These are phyloP conservation scores for Purpureocillium lavendulum DNA, from an alignment of 2,329 filamentous ascomycete genomes.

Conservation along the genomic window DNA sequence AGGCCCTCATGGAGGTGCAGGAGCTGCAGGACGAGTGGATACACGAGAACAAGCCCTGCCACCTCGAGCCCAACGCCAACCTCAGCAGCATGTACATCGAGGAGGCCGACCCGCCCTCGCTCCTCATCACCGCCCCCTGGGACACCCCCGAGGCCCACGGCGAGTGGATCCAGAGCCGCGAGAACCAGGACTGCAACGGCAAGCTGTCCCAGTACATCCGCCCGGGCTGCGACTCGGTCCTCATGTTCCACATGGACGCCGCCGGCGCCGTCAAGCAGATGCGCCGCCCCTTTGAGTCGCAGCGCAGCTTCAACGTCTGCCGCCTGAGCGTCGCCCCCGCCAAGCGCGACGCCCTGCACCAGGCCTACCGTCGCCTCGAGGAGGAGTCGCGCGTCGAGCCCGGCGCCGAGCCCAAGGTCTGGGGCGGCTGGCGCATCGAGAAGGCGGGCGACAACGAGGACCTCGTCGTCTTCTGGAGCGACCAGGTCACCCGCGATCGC, in stretches of 20 bases:
- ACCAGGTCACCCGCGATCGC: slow-evolving; percentile 24
- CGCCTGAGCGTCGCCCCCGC: slow-evolving; percentile 21
- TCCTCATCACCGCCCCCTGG: slow-evolving; percentile 39
- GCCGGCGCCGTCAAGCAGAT: slow-evolving; percentile 16
- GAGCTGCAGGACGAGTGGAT: slow-evolving; percentile 31
- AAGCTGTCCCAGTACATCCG: slow-evolving; percentile 23
- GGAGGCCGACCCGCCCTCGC: slow-evolving; percentile 23
- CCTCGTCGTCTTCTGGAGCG: slow-evolving; percentile 31
- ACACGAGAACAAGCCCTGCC: slow-evolving; percentile 23
- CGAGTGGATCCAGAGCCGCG: slow-evolving; percentile 33
- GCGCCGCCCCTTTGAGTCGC: slow-evolving; percentile 14
- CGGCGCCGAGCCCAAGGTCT: slow-evolving; percentile 21
- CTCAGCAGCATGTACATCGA: slow-evolving; percentile 26
- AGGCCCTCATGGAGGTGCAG: slow-evolving; percentile 21
- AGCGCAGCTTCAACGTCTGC: slow-evolving; percentile 25
- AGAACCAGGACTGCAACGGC: slow-evolving; percentile 27
- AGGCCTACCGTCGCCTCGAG: slow-evolving; percentile 24
- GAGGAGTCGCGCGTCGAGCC: slow-evolving; percentile 16
- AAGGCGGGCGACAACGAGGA: slow-evolving; percentile 23
- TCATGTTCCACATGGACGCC: slow-evolving; percentile 32
- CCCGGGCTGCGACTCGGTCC: slow-evolving; percentile 20
- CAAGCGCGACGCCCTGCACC: slow-evolving; percentile 22
- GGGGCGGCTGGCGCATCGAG: slow-evolving; percentile 34
- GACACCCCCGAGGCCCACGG: slow-evolving; percentile 29
- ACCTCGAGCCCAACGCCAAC: slow-evolving; percentile 20